These are phyloP conservation scores for Proliferodiscus dingleyae DNA, from an alignment of 2,329 filamentous ascomycete species.

Conservation along the genomic window DNA sequence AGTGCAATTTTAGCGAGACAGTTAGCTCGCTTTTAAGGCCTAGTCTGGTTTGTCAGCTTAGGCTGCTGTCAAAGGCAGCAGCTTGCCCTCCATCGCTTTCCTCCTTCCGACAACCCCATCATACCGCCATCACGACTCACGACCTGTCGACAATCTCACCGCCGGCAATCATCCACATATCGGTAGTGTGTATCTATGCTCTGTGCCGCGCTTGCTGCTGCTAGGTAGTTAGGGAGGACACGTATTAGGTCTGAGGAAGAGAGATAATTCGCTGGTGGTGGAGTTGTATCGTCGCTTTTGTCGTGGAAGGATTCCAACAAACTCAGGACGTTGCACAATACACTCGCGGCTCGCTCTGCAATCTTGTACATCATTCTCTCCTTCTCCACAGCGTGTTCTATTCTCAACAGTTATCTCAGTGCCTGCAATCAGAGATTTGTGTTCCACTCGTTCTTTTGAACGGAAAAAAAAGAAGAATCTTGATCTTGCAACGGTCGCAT, in stretches of 20 bases:
- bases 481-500: slow-evolving; percentile 31
- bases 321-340: slow-evolving; percentile 21
- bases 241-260: slow-evolving; percentile 9
- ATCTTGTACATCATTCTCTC: slow-evolving; percentile 34
- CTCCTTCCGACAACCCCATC: too few relatives aligned
- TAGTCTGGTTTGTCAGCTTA: too few relatives aligned
- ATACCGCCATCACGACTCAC: too few relatives aligned
- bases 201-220: slow-evolving; percentile 1
- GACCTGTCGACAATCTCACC: too few relatives aligned
- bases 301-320: slow-evolving; percentile 23
- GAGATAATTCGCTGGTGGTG: slow-evolving; percentile 12
- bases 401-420: slow-evolving; percentile 30
- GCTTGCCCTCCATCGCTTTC: too few relatives aligned
- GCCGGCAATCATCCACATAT: slow-evolving; percentile 5
- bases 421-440: slow-evolving; percentile 35
- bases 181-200: slow-evolving; percentile 3
- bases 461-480: slow-evolving; percentile 33
- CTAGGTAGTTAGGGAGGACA: slow-evolving; percentile 13
- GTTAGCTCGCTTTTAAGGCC: too few relatives aligned
- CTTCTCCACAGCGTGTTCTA: slow-evolving; percentile 27
- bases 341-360: slow-evolving; percentile 26
- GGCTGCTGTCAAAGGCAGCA: too few relatives aligned
- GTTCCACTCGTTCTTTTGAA: slow-evolving; percentile 32
- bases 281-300: slow-evolving; percentile 23
- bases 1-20: too few relatives aligned